phyloP scores from a whole-genome alignment of 2,329 filamentous ascomycete genomes.

The Cercospora sesami region DNA sequence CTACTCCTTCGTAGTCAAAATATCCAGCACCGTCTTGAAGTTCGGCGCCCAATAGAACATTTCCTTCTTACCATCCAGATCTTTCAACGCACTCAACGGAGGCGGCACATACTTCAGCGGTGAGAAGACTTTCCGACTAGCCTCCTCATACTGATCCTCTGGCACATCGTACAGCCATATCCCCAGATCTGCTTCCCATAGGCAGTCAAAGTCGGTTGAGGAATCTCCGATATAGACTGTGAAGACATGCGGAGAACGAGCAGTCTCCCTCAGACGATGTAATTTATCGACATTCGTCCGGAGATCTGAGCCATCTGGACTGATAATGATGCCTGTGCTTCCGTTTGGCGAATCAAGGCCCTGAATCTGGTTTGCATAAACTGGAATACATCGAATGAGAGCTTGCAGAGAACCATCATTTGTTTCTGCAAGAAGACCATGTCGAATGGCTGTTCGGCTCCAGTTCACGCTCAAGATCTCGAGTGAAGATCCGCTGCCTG shows the following conservation, averaged over 20 bases:
- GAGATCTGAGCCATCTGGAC: slow-evolving; percentile 31
- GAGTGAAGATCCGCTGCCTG: slow-evolving; percentile 23
- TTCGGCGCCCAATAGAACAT: slow-evolving; percentile 26
- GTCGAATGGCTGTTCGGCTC: slow-evolving; percentile 46
- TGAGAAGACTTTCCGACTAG: slow-evolving; percentile 27
- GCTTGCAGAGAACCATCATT: slow-evolving; percentile 8
- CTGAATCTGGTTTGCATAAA: slow-evolving; percentile 42
- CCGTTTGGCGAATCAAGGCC: slow-evolving; percentile 30
- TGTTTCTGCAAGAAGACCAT: slow-evolving; percentile 22
- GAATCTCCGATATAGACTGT: slow-evolving; percentile 52
- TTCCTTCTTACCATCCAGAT: neutral
- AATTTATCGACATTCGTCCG: slow-evolving; percentile 47
- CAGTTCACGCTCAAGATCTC: slow-evolving; percentile 52
- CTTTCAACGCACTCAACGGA: neutral
- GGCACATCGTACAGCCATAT: slow-evolving; percentile 41
- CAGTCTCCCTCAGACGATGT: slow-evolving; percentile 26
- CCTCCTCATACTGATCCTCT: slow-evolving; percentile 16
- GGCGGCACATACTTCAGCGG: slow-evolving; percentile 28
- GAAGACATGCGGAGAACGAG: slow-evolving; percentile 3
- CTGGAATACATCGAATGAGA: slow-evolving; percentile 21
- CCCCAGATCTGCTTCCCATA: slow-evolving; percentile 48
- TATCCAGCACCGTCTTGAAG: slow-evolving; percentile 14
- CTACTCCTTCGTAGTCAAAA: neutral
- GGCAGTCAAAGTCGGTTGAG: slow-evolving; percentile 49
- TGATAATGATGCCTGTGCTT: slow-evolving; percentile 35